Evolutionary conservation across 192 early-diverging fungal genomes (phyloP), one percentile per base, ranked within the genome.

Genomic region (Coemansia sp.): DNA sequence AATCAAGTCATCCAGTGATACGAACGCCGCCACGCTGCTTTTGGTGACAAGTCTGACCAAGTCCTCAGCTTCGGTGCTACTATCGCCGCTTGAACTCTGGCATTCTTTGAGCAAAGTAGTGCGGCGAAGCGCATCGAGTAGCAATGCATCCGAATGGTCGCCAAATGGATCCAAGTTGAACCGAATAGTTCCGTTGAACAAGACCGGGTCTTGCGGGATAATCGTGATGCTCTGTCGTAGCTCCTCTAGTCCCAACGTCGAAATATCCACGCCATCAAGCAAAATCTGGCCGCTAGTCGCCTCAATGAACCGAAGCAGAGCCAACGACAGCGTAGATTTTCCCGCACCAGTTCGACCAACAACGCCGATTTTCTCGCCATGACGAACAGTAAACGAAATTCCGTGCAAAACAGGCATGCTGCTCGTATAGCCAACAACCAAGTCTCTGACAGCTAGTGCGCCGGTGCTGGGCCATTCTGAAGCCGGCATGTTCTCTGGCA

Each of bases 141-240:
- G 67, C 31, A 58, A 31, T 0, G 36, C 38, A 44, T 73, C 96
- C 15, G 72, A 68, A 68, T 89, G 86, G 61, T 92, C 88, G 48
- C 75, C 80, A 66, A 93, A 92, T 7, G 94, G 94, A 70, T 98
- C 95, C 42, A 98, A 67, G 72, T 96, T 96, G 62, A 91, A 90
- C 8, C 94, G 82, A 15, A 95, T 67, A 5, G 91, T 90, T 41
- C 91, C 91, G 58, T 86, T 78, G 69, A 92, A 90, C 48, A 90
- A 68, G 3, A 93, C 86, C 9, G 92, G 92, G 38, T 94, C 93
- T 80, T 97, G 94, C 25, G 94, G 93, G 79, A 96, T 92, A 57
- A 95, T 91, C 3, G 92, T 90, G 32, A 98, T 63, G 25, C 86
- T 78, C n/a, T 77, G 81, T 3, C 94, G 86, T 70, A 95, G 80